These are phyloP conservation scores for Nigrospora osmanthi DNA, from an alignment of 2,329 filamentous ascomycete species.

Conservation along the genomic window DNA sequence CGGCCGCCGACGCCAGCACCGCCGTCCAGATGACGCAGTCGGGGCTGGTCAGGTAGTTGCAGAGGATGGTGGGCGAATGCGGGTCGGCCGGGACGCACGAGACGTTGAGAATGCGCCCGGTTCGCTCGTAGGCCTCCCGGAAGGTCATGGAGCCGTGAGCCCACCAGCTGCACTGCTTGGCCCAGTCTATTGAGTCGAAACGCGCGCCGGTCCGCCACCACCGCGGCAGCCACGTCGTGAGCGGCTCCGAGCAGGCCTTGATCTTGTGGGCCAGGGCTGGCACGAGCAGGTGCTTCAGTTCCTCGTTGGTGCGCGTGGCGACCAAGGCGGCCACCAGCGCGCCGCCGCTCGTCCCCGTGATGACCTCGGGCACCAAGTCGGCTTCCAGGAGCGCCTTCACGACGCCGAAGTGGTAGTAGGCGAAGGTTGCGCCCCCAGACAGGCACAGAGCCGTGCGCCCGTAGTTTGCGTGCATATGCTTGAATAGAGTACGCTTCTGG, in stretches of 20 bases:
- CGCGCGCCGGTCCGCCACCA: constrained; percentile 92
- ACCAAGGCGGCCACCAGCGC: constrained; percentile 82
- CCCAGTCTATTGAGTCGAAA: constrained; percentile 93
- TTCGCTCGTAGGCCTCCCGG: constrained; percentile 86
- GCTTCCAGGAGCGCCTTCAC: constrained; percentile 84
- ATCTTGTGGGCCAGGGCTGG: constrained; percentile 82
- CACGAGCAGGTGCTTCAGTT: constrained; percentile 76
- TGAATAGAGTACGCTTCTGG: constrained; percentile 76
- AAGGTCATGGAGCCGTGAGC: constrained; percentile 88
- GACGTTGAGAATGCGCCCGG: constrained; percentile 90
- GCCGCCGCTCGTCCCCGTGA: constrained; percentile 92
- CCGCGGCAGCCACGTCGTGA: constrained; percentile 67
- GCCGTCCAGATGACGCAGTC: constrained; percentile 99
- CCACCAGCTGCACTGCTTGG: constrained; percentile 79
- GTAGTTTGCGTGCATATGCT: constrained; percentile 82
- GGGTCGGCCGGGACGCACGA: constrained; percentile 94
- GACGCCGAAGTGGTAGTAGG: constrained; percentile 95
- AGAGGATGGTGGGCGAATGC: constrained; percentile 83
- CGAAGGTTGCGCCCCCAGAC: constrained; percentile 88
- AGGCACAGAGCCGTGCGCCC: constrained; percentile 88
- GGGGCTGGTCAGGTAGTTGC: constrained; percentile 90
- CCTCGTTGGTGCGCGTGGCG: constrained; percentile 84
- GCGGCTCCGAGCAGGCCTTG: constrained; percentile 73
- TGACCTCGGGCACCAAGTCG: constrained; percentile 79
- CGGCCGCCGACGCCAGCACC: constrained; percentile 87